Base-by-base conservation (phyloP, 139 green algal genomes). In the Tetratostichococcus sp. region DNA sequence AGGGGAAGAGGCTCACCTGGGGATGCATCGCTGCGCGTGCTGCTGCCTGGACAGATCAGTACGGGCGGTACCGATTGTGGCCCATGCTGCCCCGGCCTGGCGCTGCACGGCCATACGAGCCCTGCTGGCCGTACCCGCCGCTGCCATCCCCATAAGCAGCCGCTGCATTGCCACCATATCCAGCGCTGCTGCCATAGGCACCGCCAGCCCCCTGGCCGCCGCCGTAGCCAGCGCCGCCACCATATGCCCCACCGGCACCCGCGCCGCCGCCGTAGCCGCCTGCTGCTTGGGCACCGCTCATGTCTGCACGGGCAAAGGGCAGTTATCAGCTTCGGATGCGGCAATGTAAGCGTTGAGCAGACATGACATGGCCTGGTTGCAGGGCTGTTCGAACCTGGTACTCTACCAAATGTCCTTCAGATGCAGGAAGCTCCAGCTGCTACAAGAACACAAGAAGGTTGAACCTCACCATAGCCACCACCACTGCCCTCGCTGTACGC, bases 11-110 rank as follows among this genome's bases (percentile, higher is more conserved):
- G 22, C 50, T 8, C 50, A 62, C 50, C 50, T 62, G 50, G 11
- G 50, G n/a, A n/a, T n/a, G n/a, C n/a, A n/a, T n/a, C n/a, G n/a
- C n/a, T n/a, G n/a, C n/a, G n/a, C n/a, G n/a, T n/a, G n/a, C n/a
- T n/a, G n/a, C n/a, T n/a, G n/a, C n/a, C n/a, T n/a, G n/a, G n/a
- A n/a, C n/a, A n/a, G n/a, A n/a, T n/a, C 30, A 81, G 65, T 81
- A 81, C 1, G 76, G 76, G 30, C 76, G 65, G 66, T 81, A 81
- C 23, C 76, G 76, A 4, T 26, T 31, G 8, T n/a, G 23, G 34
- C 69, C 75, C 50, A 62, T 62, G 50, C 19, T 62, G 19, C 50
- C 50, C 11, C 50, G 50, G 50, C 50, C 50, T 5, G 50, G 50
- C 17, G 50, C 50, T 28, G 50, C 50, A 62, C 50, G 50, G 14